Percentiles rank a stretch among this genome's conserved stretches.
Conservation (phyloP, 75 land plant species). For the Isoetes taiwanensis region DNA sequence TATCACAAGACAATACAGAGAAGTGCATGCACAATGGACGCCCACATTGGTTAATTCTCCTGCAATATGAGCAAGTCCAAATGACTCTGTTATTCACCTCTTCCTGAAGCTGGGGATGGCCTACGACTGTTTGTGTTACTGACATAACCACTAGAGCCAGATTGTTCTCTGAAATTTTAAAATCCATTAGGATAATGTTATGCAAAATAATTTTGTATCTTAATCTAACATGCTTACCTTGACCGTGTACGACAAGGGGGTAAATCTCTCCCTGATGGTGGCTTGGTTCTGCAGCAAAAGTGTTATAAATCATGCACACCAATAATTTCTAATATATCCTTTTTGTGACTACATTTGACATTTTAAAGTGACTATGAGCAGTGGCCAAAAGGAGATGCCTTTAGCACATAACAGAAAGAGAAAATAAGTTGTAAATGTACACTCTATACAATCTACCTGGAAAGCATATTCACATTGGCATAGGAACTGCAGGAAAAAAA, state of each 20-base stretch:
- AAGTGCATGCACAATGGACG: too few relatives aligned
- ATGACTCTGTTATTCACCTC: neutral
- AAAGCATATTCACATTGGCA: neutral
- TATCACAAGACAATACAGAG: constrained; percentile 10
- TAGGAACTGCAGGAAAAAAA: neutral
- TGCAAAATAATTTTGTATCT: neutral
- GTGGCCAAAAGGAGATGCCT: neutral
- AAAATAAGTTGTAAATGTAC: too few relatives aligned
- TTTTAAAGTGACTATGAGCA: neutral
- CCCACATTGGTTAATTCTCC: too few relatives aligned
- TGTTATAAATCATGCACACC: too few relatives aligned
- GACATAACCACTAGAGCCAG: neutral
- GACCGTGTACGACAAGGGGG: constrained; percentile 11
- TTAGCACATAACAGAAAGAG: too few relatives aligned
- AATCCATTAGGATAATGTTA: too few relatives aligned
- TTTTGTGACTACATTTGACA: too few relatives aligned
- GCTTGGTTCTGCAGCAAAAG: constrained; percentile 10
- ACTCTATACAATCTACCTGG: neutral
- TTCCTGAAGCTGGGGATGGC: neutral
- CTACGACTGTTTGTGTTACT: neutral
- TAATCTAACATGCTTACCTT: neutral
- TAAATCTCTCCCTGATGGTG: constrained; percentile 11
- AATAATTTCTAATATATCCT: too few relatives aligned
- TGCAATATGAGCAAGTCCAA: neutral
- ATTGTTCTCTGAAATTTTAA: too few relatives aligned